Base-by-base conservation (phyloP, 179 eudicot genomes). In the Silene coronaria region DNA sequence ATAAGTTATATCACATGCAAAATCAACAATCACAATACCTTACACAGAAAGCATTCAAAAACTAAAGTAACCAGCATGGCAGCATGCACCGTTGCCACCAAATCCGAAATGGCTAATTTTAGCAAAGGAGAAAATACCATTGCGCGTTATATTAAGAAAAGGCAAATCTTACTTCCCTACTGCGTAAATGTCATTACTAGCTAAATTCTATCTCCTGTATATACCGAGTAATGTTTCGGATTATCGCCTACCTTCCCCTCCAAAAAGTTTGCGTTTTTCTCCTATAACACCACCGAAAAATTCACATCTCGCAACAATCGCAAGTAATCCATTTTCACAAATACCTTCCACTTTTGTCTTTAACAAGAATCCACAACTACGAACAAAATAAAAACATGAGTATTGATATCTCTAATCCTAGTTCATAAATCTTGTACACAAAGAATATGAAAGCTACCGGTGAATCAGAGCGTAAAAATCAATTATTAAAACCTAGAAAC, bases 1-100 rank as follows among this genome's bases (percentile, higher is more conserved):
- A 28, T n/a, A 51, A 71, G 74, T 28, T 26, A 53, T 17, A 71
- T 71, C 63, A 71, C 45, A 53, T 71, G 62, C 73, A 46, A 70
- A 14, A 70, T 48, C 13, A 53, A 28, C 62, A 12, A 9, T 71
- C 62, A 28, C 26, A 42, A 38, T 45, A 6, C 57, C 45, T 68
- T 45, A 42, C 19, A 67, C 14, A 34, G 11, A 38, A 38, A 27
- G 6, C 22, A 65, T 32, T n/a, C 45, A 66, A 63, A 66, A 16
- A 34, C 28, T 17, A 16, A 34, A 13, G 24, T 34, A 8, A 7
- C 17, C 64, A 53, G 34, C 73, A 26, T 36, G 55, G 8, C 64
- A 53, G 34, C 73, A 26, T 36, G 55, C 5, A 71, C 14, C 16
- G 2, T 51, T 71, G 61, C 62, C 30, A 70, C 24, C 21, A 51